Percentiles rank a stretch among this genome's conserved stretches.
Conservation (phyloP, 768 basidiomycete species). For the Kwoniella botswanensis region DNA sequence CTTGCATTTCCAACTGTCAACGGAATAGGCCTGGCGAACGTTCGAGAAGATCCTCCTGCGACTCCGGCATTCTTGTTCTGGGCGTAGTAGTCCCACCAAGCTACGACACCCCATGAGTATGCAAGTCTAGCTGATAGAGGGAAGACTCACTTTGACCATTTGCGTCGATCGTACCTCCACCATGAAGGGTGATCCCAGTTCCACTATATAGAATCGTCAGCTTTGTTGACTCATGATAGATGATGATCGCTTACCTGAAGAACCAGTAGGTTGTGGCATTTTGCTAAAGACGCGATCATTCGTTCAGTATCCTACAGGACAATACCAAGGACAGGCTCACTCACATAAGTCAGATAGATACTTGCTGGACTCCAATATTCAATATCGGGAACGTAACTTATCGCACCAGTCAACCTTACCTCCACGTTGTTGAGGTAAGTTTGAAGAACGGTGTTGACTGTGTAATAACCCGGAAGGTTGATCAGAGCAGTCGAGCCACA, state of each 20-base stretch:
- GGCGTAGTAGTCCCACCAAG: slow-evolving; percentile 56
- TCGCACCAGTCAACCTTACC: slow-evolving; percentile 60
- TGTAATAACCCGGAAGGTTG: slow-evolving; percentile 41
- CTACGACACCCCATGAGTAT: slow-evolving; percentile 35
- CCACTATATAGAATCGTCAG: slow-evolving; percentile 15
- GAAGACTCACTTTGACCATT: slow-evolving; percentile 62
- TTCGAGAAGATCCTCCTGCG: slow-evolving; percentile 61
- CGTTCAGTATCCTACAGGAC: no score
- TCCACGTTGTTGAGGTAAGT: slow-evolving; percentile 60
- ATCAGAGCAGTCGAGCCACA: slow-evolving; percentile 33
- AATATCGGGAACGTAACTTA: slow-evolving; percentile 57
- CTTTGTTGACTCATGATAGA: no score
- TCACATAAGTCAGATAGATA: slow-evolving; percentile 61
- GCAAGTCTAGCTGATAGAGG: neutral
- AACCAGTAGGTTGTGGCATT: slow-evolving; percentile 47
- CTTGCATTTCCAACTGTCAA: slow-evolving; percentile 65
- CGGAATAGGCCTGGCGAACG: slow-evolving; percentile 65
- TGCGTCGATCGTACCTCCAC: slow-evolving; percentile 71
- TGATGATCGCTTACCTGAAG: slow-evolving; percentile 15
- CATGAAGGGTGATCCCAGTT: slow-evolving; percentile 57
- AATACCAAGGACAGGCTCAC: slow-evolving; percentile 59
- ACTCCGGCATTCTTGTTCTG: slow-evolving; percentile 58
- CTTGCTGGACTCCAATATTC: slow-evolving; percentile 61
- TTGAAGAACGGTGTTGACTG: slow-evolving; percentile 60
- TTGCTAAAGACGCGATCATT: slow-evolving; percentile 20